These are phyloP conservation scores for Fusarium anguioides DNA, from an alignment of 2,329 filamentous ascomycete species.

Conservation along the genomic window DNA sequence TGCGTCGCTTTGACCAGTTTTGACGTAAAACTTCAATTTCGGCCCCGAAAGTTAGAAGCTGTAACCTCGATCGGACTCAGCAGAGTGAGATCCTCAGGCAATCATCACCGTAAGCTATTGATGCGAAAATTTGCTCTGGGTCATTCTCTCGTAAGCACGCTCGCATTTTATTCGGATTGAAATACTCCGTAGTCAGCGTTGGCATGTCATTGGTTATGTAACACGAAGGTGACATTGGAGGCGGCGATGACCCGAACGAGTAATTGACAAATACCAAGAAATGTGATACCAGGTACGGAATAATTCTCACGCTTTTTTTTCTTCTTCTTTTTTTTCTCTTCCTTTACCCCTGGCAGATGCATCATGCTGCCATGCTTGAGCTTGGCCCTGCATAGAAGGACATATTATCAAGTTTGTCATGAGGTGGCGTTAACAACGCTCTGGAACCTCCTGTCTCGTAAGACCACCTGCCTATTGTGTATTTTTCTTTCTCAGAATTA, in stretches of 20 bases:
- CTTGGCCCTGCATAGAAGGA: constrained; percentile 1
- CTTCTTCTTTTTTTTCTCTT: not conserved
- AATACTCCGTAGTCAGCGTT: not conserved
- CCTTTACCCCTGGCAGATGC: constrained; percentile 11
- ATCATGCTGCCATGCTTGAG: no score
- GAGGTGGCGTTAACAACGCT: constrained; percentile 17
- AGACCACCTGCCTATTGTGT: constrained; percentile 27
- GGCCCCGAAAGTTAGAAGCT: not conserved
- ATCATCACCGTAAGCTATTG: constrained; percentile 3
- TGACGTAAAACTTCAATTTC: constrained; percentile 4
- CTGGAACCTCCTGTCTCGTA: constrained; percentile 7
- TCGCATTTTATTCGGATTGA: not conserved
- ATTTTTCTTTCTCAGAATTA: constrained; percentile 1
- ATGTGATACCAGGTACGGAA: not conserved
- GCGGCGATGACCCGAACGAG: constrained; percentile 14
- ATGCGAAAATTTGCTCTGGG: not conserved
- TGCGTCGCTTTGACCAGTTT: not conserved
- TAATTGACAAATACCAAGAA: constrained; percentile 10
- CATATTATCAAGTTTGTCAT: constrained; percentile 7
- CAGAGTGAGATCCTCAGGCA: not conserved
- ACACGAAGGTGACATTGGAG: not conserved
- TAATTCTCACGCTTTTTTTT: not conserved
- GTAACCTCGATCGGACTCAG: no score
- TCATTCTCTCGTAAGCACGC: not conserved
- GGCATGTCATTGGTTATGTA: not conserved